Conservation (phyloP, 345 rosid species). For the Hibiscus tridactylites region DNA sequence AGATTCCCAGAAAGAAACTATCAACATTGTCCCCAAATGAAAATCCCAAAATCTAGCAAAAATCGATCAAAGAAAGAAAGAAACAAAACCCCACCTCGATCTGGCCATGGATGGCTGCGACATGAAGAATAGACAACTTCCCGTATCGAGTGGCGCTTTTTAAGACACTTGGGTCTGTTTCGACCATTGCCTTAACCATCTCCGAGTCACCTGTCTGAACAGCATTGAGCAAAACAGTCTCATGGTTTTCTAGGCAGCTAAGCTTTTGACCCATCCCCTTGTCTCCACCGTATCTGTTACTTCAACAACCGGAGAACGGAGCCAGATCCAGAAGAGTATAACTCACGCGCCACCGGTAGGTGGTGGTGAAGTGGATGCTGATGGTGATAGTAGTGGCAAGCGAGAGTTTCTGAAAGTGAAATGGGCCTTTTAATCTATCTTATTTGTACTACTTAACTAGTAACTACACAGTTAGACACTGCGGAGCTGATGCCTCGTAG, state of each 20-base stretch:
- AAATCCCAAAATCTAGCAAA: slow-evolving; percentile 10
- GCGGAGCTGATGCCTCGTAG: neutral
- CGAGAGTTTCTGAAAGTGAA: neutral
- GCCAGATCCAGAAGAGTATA: neutral
- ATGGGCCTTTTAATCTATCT: slow-evolving; percentile 4
- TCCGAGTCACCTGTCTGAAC: slow-evolving; percentile 68
- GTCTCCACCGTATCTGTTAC: neutral
- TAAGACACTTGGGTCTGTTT: slow-evolving; percentile 45
- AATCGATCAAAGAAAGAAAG: neutral
- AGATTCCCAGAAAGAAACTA: neutral
- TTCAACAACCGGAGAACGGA: neutral
- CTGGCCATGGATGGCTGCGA: slow-evolving; percentile 95
- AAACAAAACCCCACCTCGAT: slow-evolving; percentile 56
- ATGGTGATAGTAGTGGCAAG: neutral
- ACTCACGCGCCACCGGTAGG: slow-evolving; percentile 16
- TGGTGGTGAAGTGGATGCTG: slow-evolving; percentile 5
- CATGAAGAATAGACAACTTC: slow-evolving; percentile 73
- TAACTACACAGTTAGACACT: neutral
- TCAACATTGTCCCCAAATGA: slow-evolving; percentile 2
- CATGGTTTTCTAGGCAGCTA: slow-evolving; percentile 62
- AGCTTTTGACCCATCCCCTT: slow-evolving; percentile 79
- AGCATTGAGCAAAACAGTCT: slow-evolving; percentile 55
- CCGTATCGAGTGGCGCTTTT: slow-evolving; percentile 49
- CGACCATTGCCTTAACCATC: slow-evolving; percentile 34
- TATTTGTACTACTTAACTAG: neutral